A percentile compares a stretch with the other conserved stretches of the same genome.
phyloP scores from a whole-genome alignment of 805 yeast species.

The Saccharomycopsis olivae region DNA sequence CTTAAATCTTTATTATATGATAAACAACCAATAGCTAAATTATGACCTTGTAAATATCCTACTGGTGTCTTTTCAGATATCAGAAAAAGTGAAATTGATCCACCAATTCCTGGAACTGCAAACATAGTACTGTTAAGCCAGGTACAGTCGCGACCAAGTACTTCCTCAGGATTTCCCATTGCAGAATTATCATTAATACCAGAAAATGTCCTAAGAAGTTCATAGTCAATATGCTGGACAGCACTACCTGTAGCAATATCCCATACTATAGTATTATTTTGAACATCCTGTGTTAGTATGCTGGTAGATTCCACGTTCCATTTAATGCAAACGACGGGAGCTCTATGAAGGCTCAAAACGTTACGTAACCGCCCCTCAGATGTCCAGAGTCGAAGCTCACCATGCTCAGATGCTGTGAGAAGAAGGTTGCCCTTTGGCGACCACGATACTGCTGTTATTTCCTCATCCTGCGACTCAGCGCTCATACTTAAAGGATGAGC shows the following conservation, averaged over 20 bases:
- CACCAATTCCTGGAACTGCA: slow-evolving; percentile 54
- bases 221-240: slow-evolving; percentile 33
- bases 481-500: slow-evolving; percentile 28
- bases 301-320: slow-evolving; percentile 54
- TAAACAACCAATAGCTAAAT: slow-evolving; percentile 44
- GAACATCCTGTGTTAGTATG: slow-evolving; percentile 50
- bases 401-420: slow-evolving; percentile 55
- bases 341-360: slow-evolving; percentile 39
- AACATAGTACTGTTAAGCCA: slow-evolving; percentile 68
- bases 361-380: slow-evolving; percentile 55
- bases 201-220: slow-evolving; percentile 11
- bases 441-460: slow-evolving; percentile 42
- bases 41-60: slow-evolving; percentile 55
- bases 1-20: slow-evolving; percentile 41
- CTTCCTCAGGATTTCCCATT: neutral
- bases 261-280: slow-evolving; percentile 52
- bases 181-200: neutral
- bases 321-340: slow-evolving; percentile 42
- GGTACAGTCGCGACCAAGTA: slow-evolving; percentile 26
- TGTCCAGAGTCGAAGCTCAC: slow-evolving; percentile 75
- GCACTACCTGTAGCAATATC: slow-evolving; percentile 45
- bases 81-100: slow-evolving; percentile 46
- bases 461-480: slow-evolving; percentile 3
- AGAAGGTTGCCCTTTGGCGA: slow-evolving; percentile 52
- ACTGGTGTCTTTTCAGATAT: slow-evolving; percentile 34